phyloP scores from a whole-genome alignment of 140 eudicot genomes.

The Oenanthe javanica region DNA sequence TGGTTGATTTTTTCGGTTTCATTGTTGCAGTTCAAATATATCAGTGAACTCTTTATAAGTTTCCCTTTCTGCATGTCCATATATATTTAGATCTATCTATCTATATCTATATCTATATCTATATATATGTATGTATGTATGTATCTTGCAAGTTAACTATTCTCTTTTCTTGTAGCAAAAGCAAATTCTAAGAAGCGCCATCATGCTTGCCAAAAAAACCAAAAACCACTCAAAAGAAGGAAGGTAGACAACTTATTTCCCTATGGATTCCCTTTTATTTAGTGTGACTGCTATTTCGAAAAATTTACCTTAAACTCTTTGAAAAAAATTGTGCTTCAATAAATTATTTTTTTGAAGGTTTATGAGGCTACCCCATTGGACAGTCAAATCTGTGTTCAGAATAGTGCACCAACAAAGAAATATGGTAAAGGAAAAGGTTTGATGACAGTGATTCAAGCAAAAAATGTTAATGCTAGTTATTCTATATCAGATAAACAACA shows the following conservation, averaged over 20 bases:
- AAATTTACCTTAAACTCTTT: not conserved
- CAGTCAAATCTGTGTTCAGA: conserved; percentile 20
- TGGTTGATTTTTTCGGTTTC: not conserved
- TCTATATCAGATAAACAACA: conserved; percentile 26
- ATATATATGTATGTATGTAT: not conserved
- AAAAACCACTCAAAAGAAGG: conserved; percentile 43
- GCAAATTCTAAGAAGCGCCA: conserved; percentile 39
- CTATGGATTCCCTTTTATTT: not conserved
- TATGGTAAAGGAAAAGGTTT: conserved; percentile 95
- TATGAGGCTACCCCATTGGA: conserved; percentile 28
- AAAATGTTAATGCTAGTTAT: conserved; percentile 29
- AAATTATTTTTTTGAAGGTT: conserved; percentile 28
- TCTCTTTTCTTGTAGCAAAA: conserved; percentile 16
- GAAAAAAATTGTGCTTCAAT: conserved; percentile 4
- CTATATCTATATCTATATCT: not conserved
- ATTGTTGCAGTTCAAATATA: not conserved
- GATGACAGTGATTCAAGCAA: conserved; percentile 49
- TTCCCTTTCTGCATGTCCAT: not conserved
- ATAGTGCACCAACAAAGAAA: conserved; percentile 29
- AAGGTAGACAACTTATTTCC: conserved; percentile 42
- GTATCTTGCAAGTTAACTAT: not conserved
- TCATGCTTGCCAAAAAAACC: conserved; percentile 49
- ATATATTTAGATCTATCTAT: not conserved
- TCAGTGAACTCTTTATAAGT: not conserved
- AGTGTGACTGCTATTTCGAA: not conserved